Base-by-base conservation (phyloP, 2,329 filamentous ascomycete genomes). In the Emmonsiellopsis sp. region DNA sequence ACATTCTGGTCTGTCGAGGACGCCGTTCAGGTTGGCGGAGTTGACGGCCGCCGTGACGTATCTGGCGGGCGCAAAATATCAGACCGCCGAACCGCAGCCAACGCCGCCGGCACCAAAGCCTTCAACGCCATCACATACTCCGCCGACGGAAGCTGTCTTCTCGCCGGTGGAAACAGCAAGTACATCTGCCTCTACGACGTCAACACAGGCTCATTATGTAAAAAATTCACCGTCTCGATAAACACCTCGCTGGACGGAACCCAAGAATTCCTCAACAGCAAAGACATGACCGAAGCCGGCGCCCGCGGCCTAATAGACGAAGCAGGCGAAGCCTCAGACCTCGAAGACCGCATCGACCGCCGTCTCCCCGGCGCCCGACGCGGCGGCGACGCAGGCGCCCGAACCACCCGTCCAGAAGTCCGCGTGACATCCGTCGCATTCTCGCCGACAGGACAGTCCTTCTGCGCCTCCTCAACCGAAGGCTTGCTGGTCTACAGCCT, bases 171-270 rank as follows among this genome's bases (percentile, higher is more conserved):
- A 34, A 95, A 93, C 76, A 96, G 90, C 83, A 98, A 98, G 74
- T 96, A 95, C 69, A 96, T 98, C 51, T 97, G 93, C 67, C 71
- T 98, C 54, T 98, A 98, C 72, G 92, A 94, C n/a, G 88, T 95
- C 34, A 84, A 84, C 54, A 95, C 92, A 0, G 90, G 93, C 68
- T 89, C 93, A 0, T 75, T 98, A 9, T 76, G 97, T 53, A 95
- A 94, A 69, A 96, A 96, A 67, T 98, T 87, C 66, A 96, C 92
- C 1, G 91, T 97, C 63, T 95, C 88, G 61, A 82, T 95, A 64
- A 98, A 98, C 69, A 77, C 96, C n/a, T 95, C 91, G 1, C 76
- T 98, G 2, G 91, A 95, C 17, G 93, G 93, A 46, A 98, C 93
- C 0, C 92, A 97, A 65, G 93, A 98, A 68, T 95, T 95, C 70